phyloP scores from a whole-genome alignment of 129 eudicot species.

The Flaveria trinervia region DNA sequence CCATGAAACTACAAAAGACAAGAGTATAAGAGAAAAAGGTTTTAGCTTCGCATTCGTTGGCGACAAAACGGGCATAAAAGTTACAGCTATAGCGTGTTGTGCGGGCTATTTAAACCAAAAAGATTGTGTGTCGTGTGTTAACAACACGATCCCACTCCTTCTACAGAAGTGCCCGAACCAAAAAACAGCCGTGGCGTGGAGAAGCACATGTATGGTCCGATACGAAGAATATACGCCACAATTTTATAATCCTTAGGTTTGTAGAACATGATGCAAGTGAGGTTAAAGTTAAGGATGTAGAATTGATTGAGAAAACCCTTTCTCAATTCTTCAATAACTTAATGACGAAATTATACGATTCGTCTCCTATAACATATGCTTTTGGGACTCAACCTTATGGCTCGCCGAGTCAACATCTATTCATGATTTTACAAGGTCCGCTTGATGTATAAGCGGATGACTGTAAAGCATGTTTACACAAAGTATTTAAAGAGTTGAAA shows the following conservation, averaged over 20 bases:
- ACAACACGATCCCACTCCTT: neutral
- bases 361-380: no score
- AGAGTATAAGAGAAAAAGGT: neutral
- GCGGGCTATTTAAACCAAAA: neutral
- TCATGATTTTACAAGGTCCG: no score
- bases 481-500: no score
- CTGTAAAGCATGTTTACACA: no score
- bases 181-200: neutral
- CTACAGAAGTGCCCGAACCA: neutral
- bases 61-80: neutral
- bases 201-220: neutral
- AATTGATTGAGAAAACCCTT: no score
- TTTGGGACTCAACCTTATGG: no score
- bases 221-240: neutral
- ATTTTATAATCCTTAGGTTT: neutral
- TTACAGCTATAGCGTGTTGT: neutral
- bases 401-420: no score
- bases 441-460: no score
- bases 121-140: neutral
- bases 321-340: no score
- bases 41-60: neutral
- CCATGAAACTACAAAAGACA: neutral
- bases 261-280: neutral
- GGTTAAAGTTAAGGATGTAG: no score
- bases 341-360: no score